These are phyloP conservation scores for Aspergillus hortae DNA, from an alignment of 2,329 filamentous ascomycete species.

Conservation along the genomic window DNA sequence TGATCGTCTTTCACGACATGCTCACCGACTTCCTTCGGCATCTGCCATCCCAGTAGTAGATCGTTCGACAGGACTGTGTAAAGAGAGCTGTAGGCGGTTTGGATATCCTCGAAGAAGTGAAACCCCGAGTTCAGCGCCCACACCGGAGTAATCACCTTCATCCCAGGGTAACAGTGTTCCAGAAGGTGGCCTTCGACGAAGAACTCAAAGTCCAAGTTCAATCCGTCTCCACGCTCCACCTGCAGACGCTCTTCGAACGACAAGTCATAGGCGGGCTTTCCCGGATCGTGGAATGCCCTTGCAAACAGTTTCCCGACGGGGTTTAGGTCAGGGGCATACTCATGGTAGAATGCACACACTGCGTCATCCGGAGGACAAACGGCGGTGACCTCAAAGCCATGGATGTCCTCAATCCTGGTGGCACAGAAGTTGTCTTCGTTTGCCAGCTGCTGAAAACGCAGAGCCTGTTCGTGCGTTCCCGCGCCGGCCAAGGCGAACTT, in stretches of 20 bases:
- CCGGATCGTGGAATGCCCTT: conserved; percentile 47
- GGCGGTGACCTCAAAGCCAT: conserved; percentile 59
- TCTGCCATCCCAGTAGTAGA: conserved; percentile 64
- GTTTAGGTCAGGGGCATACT: conserved; percentile 41
- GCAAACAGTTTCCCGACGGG: conserved; percentile 54
- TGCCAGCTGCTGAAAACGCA: conserved; percentile 36
- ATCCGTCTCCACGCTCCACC: conserved; percentile 18
- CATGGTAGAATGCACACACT: conserved; percentile 47
- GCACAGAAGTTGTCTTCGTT: conserved; percentile 38
- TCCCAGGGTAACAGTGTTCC: conserved; percentile 58
- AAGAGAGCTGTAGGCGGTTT: conserved; percentile 58
- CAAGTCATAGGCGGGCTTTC: conserved; percentile 36
- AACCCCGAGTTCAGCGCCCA: conserved; percentile 59
- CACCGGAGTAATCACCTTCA: conserved; percentile 58
- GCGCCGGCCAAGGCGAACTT: conserved; percentile 49
- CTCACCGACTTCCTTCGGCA: conserved; percentile 38
- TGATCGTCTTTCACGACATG: too few relatives aligned
- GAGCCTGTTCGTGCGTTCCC: conserved; percentile 38
- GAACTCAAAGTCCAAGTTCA: conserved; percentile 49
- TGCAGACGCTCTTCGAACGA: conserved; percentile 29
- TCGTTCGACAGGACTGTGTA: conserved; percentile 65
- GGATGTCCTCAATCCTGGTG: conserved; percentile 45
- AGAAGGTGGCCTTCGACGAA: conserved; percentile 65
- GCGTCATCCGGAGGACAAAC: conserved; percentile 48
- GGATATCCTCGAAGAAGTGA: conserved; percentile 60